Conservation (phyloP, 768 basidiomycete genomes). For the Porphyrellus cyaneotinctus region DNA sequence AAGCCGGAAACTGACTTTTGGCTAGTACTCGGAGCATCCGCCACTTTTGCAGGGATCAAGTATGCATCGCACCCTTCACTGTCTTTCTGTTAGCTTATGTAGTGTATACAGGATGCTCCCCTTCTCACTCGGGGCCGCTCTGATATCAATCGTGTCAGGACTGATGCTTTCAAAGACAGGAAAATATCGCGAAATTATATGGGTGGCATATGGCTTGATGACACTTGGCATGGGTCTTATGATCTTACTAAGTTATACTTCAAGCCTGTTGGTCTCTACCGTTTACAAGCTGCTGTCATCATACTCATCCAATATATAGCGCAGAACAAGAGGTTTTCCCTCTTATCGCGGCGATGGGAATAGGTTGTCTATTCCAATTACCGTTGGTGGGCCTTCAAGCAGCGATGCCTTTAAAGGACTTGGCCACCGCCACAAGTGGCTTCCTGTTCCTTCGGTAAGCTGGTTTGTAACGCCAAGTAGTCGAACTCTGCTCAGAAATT, state of each 20-base stretch:
- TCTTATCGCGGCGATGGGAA: conserved; percentile 60
- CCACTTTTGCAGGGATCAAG: conserved; percentile 66
- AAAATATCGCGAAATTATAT: conserved; percentile 58
- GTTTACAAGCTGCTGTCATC: not conserved
- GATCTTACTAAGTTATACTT: conserved; percentile 59
- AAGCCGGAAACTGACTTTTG: conserved; percentile 8
- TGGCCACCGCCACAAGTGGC: conserved; percentile 76
- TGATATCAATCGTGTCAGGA: conserved; percentile 55
- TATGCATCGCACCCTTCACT: conserved; percentile 24
- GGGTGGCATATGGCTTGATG: conserved; percentile 54
- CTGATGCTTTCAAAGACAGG: conserved; percentile 54
- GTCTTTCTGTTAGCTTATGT: not conserved
- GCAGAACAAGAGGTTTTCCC: conserved; percentile 62
- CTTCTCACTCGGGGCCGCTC: conserved; percentile 58
- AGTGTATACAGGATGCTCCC: conserved; percentile 57
- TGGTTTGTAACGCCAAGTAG: not conserved
- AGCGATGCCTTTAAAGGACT: conserved; percentile 82
- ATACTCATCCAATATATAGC: conserved; percentile 32
- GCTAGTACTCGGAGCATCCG: conserved; percentile 62
- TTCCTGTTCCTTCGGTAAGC: conserved; percentile 63
- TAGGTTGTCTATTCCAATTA: conserved; percentile 62
- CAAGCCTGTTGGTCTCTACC: conserved; percentile 30
- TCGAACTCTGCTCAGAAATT: not conserved
- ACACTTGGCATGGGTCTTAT: conserved; percentile 70
- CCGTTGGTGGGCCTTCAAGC: conserved; percentile 77